Conservation (phyloP, 371 early-diverging fungal genomes). For the Mortierella sp. region DNA sequence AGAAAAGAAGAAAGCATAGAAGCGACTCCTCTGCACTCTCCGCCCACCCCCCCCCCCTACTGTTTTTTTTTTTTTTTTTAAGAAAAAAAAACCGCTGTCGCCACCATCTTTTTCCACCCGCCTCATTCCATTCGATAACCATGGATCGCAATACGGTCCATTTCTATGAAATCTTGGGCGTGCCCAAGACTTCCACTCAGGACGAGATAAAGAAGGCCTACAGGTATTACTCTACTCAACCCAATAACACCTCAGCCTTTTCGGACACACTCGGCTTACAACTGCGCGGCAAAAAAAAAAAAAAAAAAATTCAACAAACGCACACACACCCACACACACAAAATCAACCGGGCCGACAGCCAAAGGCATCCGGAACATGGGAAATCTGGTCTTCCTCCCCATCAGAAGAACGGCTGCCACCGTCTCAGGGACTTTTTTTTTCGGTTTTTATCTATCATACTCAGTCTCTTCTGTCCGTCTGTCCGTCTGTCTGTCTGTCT, state of each 20-base stretch:
- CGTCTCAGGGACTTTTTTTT: neutral
- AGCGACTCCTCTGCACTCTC: neutral
- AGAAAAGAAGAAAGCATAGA: neutral
- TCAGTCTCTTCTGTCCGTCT: no score
- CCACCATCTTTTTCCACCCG: neutral
- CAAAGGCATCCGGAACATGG: no score
- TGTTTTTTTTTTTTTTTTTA: neutral
- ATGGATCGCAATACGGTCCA: constrained; percentile 63
- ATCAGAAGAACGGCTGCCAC: neutral
- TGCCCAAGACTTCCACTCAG: constrained; percentile 68
- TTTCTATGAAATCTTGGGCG: constrained; percentile 71
- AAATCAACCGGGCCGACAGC: no score
- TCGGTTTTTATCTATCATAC: no score
- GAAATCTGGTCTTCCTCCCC: no score
- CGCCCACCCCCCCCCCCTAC: neutral
- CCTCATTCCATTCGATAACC: neutral
- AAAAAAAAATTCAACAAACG: no score
- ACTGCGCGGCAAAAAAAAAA: no score
- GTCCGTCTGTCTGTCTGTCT: no score
- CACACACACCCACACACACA: no score
- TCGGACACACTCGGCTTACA: neutral
- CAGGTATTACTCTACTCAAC: constrained; percentile 32
- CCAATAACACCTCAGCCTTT: no score
- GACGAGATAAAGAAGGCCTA: constrained; percentile 80
- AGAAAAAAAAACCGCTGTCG: no score